phyloP scores from a whole-genome alignment of 2,329 filamentous ascomycete species.

The Aspergillus fijiensis region DNA sequence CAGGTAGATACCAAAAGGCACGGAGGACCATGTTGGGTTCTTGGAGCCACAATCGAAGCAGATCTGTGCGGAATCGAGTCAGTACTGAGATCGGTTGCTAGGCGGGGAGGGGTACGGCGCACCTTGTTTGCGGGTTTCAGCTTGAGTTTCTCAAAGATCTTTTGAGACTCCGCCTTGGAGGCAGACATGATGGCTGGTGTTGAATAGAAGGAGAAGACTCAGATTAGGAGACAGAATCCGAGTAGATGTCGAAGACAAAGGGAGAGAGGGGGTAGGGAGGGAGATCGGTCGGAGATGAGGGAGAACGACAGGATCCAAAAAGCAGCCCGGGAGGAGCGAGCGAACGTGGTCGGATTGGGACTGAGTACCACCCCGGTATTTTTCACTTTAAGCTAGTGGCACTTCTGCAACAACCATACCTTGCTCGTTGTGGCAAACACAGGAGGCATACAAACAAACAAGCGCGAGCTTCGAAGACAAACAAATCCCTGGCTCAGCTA shows the following conservation, averaged over 20 bases:
- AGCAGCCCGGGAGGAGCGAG: conserved; percentile 34
- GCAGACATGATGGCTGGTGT: conserved; percentile 58
- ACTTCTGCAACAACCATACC: not conserved
- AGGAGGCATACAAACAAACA: not conserved
- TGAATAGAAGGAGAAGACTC: conserved; percentile 9
- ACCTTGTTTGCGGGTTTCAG: conserved; percentile 93
- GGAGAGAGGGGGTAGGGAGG: not conserved
- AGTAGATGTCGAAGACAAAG: conserved; percentile 3
- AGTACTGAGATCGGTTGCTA: conserved; percentile 12
- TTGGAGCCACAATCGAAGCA: conserved; percentile 98
- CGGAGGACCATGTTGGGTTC: conserved; percentile 97
- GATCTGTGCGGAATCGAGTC: conserved; percentile 57
- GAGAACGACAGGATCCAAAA: conserved; percentile 21
- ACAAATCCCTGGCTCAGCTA: no score
- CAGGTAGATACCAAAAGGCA: conserved; percentile 95
- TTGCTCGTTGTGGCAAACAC: not conserved
- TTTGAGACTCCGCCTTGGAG: conserved; percentile 90
- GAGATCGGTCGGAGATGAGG: conserved; percentile 4
- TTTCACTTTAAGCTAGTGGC: conserved; percentile 9
- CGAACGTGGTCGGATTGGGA: conserved; percentile 40
- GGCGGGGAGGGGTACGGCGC: conserved; percentile 37
- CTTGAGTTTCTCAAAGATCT: conserved; percentile 97
- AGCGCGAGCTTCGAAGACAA: not conserved
- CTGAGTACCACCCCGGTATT: conserved; percentile 11
- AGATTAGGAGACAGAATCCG: conserved; percentile 4